Evolutionary conservation across 179 eudicot species (phyloP).

Genomic region (Beta corolliflora): DNA sequence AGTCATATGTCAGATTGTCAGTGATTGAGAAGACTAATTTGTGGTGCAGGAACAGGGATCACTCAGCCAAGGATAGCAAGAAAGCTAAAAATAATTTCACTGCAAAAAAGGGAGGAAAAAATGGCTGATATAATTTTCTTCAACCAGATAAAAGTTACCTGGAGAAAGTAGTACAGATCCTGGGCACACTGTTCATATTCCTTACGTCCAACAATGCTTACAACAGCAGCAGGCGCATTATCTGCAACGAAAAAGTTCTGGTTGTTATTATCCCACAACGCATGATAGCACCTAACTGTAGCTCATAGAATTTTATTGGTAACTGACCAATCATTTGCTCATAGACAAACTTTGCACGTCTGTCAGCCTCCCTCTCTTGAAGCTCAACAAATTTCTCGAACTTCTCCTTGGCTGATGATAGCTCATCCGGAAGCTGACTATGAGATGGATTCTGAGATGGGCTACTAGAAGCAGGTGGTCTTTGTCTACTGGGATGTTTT

Average conservation of each 20-base stretch:
- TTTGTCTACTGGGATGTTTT: slow-evolving; percentile 78
- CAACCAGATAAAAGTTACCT: slow-evolving; percentile 45
- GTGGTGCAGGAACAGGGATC: neutral
- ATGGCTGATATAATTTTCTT: neutral
- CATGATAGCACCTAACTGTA: neutral
- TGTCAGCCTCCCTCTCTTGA: slow-evolving; percentile 65
- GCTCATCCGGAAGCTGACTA: slow-evolving; percentile 44
- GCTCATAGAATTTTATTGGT: slow-evolving; percentile 4
- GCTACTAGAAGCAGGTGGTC: slow-evolving; percentile 40
- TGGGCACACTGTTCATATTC: slow-evolving; percentile 95
- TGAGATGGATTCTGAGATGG: slow-evolving; percentile 45
- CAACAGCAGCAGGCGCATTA: slow-evolving; percentile 89
- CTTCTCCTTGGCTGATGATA: slow-evolving; percentile 54
- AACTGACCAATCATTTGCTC: slow-evolving; percentile 87
- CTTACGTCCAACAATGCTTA: slow-evolving; percentile 86
- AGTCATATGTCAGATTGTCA: neutral
- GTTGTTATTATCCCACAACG: slow-evolving; percentile 4
- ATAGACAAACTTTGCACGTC: slow-evolving; percentile 85
- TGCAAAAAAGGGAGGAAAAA: neutral
- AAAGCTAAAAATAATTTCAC: neutral
- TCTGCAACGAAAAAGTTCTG: slow-evolving; percentile 46
- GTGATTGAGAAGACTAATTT: neutral
- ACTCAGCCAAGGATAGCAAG: neutral
- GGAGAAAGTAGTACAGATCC: slow-evolving; percentile 93
- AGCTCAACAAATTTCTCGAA: slow-evolving; percentile 49